These are phyloP conservation scores for Schizochytrium sp. DNA, from an alignment of 108 stramenopile species.

Conservation along the genomic window DNA sequence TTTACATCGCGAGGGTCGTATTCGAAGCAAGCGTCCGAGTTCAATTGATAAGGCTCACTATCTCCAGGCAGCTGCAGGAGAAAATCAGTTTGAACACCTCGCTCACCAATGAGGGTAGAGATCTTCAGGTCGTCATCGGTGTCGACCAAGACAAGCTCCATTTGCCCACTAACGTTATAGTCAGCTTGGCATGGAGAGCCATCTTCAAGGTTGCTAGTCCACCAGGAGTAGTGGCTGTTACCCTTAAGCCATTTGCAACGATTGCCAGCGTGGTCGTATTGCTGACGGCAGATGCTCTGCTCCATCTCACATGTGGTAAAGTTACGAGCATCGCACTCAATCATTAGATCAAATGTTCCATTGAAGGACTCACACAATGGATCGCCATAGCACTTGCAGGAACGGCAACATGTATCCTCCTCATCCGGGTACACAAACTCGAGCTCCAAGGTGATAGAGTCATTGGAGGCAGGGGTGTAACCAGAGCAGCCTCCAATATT, in stretches of 20 bases:
- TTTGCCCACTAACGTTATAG: slow-evolving; percentile 26
- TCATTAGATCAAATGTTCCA: background rate
- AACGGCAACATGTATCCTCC: background rate
- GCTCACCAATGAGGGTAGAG: slow-evolving; percentile 32
- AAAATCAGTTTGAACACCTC: background rate
- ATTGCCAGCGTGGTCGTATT: slow-evolving; percentile 48
- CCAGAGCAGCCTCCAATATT: background rate
- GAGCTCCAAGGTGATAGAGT: background rate
- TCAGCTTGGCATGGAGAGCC: slow-evolving; percentile 57
- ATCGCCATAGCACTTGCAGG: slow-evolving; percentile 53
- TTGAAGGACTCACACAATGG: slow-evolving; percentile 7
- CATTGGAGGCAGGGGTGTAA: background rate
- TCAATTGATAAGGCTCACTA: background rate
- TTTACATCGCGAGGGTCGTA: slow-evolving; percentile 47
- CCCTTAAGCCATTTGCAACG: slow-evolving; percentile 46
- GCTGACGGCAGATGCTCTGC: slow-evolving; percentile 12
- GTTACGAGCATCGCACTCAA: slow-evolving; percentile 34
- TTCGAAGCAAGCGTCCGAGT: slow-evolving; percentile 53
- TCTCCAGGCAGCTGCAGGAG: background rate
- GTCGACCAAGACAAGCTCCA: slow-evolving; percentile 5
- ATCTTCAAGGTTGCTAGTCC: slow-evolving; percentile 6
- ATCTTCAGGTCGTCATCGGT: background rate
- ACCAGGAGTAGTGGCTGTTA: background rate
- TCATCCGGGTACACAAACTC: background rate
- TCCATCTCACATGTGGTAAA: background rate